Evolutionary conservation across 257 asterid species (phyloP), one percentile per base, ranked within the genome.

Genomic region (Lavandula angustifolia): DNA sequence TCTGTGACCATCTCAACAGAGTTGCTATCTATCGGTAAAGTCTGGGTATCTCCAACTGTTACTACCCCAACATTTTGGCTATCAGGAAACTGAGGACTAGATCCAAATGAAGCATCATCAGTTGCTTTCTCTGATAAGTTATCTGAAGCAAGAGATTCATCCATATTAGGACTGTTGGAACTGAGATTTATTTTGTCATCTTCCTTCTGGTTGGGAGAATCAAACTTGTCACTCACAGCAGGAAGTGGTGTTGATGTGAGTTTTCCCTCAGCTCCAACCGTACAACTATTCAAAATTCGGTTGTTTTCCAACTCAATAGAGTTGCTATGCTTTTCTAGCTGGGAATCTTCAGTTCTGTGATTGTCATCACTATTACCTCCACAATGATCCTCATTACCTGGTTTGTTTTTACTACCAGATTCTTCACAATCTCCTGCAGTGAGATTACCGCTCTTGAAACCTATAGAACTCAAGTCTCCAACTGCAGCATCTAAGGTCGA

Each of bases 321-420:
- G 65, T 32, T 50, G 61, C 60, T 71, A 38, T n/a, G 27, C 47
- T 12, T n/a, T 55, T 57, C 56, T 16, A 65, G 68, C 66, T 50
- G 75, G 17, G 80, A 42, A 59, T 33, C 81, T 50, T 55, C 82
- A 51, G 76, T 62, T 54, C 47, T 64, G 6, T 10, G 55, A 55
- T 62, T 67, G 16, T 56, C 74, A 71, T 54, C 69, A 70, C 32
- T 73, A 40, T 42, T 60, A 72, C 56, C 67, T 40, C 53, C 75
- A 40, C 44, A 37, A 52, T 50, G 43, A 38, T 44, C 63, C 57
- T 54, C 31, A 38, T 33, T 8, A 41, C 51, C 75, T 38, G 38
- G 54, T 68, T 54, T 72, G 55, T 32, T 54, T 56, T 58, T 62
- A 41, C 70, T 76, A 17, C 48, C 59, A 29, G 46, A 64, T 38